These are phyloP conservation scores for Cruciata laevipes DNA, from an alignment of 257 asterid species.

Conservation along the genomic window DNA sequence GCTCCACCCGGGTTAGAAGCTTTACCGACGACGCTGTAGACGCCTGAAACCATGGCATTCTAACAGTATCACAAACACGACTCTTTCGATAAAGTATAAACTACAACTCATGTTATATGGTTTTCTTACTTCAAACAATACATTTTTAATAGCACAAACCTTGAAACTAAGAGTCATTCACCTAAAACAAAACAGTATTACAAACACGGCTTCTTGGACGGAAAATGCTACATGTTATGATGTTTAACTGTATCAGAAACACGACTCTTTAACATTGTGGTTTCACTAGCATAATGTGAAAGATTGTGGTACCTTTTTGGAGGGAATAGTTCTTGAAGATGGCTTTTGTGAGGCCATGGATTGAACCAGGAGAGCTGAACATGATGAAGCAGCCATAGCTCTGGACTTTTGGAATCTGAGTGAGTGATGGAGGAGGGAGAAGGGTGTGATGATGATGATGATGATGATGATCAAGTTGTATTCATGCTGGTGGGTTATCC, in stretches of 20 bases:
- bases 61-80: too few species aligned
- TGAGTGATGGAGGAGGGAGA: conserved; percentile 6
- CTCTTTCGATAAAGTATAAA: too few species aligned
- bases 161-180: too few species aligned
- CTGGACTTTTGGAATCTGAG: conserved; percentile 5
- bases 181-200: too few species aligned
- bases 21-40: conserved; percentile 43
- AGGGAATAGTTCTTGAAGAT: conserved; percentile 35
- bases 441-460: background rate
- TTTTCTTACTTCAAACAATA: background rate
- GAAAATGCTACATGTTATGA: too few species aligned
- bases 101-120: too few species aligned
- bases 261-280: background rate
- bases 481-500: conserved; percentile 11
- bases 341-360: conserved; percentile 74
- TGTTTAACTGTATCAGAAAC: background rate
- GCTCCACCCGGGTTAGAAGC: conserved; percentile 78
- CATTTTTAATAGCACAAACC: too few species aligned
- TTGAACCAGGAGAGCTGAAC: conserved; percentile 40
- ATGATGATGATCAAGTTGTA: background rate
- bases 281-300: too few species aligned
- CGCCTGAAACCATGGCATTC: conserved; percentile 24
- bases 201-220: background rate
- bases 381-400: conserved; percentile 41
- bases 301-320: conserved; percentile 47